A percentile compares a stretch with the other conserved stretches of the same genome.
phyloP scores from a whole-genome alignment of 1,284 basidiomycete genomes.

The Cutaneotrichosporon cutaneum region DNA sequence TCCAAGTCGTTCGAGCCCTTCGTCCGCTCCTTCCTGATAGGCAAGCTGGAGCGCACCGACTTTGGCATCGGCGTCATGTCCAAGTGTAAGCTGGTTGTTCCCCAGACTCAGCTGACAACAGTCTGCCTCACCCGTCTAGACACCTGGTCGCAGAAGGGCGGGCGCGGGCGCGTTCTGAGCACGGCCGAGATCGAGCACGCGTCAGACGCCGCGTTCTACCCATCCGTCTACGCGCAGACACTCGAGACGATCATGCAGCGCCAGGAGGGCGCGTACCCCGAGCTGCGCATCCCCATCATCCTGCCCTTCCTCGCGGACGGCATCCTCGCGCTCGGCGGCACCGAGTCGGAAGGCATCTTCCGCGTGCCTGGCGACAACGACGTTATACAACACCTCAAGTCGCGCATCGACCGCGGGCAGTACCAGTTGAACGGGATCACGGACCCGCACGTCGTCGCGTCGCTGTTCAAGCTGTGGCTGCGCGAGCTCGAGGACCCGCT shows the following conservation, averaged over 20 bases:
- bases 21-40: constrained; percentile 71
- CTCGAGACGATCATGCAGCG: constrained; percentile 76
- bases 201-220: constrained; percentile 88
- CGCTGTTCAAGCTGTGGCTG: constrained; percentile 85
- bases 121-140: constrained; percentile 70
- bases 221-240: constrained; percentile 86
- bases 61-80: constrained; percentile 82
- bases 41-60: constrained; percentile 60
- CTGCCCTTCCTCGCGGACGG: constrained; percentile 87
- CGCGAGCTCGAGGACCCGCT: constrained; percentile 84
- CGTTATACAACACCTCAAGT: constrained; percentile 75
- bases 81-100: constrained; percentile 56
- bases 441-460: constrained; percentile 82
- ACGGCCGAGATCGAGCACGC: constrained; percentile 82
- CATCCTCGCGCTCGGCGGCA: constrained; percentile 80
- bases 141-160: constrained; percentile 72
- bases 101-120: constrained; percentile 19
- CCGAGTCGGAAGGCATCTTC: constrained; percentile 82
- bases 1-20: constrained; percentile 85
- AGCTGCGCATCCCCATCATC: constrained; percentile 80
- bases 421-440: constrained; percentile 75
- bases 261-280: constrained; percentile 78
- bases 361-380: constrained; percentile 84
- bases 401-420: constrained; percentile 83
- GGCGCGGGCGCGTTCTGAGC: constrained; percentile 74